phyloP scores from a whole-genome alignment of 495 filamentous ascomycete genomes.

The Amorphotheca resinae region DNA sequence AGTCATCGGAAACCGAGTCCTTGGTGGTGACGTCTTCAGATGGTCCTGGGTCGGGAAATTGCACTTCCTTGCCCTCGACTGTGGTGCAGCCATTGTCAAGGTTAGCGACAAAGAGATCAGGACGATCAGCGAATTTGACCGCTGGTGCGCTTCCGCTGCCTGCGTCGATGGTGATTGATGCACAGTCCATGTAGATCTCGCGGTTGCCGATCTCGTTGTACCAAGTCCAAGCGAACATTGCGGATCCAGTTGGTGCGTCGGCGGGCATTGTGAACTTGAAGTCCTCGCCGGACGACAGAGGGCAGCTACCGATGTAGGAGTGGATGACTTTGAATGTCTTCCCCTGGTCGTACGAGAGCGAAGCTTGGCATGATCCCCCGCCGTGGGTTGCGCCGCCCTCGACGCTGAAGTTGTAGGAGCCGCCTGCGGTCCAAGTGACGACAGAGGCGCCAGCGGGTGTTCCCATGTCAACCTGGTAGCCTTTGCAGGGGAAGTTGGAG shows the following conservation, averaged over 20 bases:
- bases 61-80: constrained; percentile 32
- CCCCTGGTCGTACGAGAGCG: constrained; percentile 50
- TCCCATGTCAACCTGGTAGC: constrained; percentile 43
- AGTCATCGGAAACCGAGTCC: constrained; percentile 5
- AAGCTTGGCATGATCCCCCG: constrained; percentile 54
- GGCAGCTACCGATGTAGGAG: constrained; percentile 52
- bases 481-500: constrained; percentile 53
- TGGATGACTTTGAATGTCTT: constrained; percentile 51
- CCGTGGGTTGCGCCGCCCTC: constrained; percentile 44
- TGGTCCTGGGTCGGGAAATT: constrained; percentile 62
- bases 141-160: constrained; percentile 20
- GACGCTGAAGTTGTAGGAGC: constrained; percentile 44
- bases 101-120: constrained; percentile 45
- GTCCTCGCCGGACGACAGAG: constrained; percentile 26
- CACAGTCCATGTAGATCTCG: constrained; percentile 60
- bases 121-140: constrained; percentile 37
- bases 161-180: constrained; percentile 39
- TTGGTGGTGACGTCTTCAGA: constrained; percentile 33
- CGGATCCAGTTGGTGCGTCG: constrained; percentile 43
- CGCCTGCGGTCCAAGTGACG: constrained; percentile 42
- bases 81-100: constrained; percentile 31
- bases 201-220: constrained; percentile 55
- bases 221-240: constrained; percentile 51
- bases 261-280: constrained; percentile 54
- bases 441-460: constrained; percentile 32